A percentile compares a stretch with the other conserved stretches of the same genome.
phyloP scores from a whole-genome alignment of 352 stramenopile genomes.

The Pilasporangium apinafurcum region DNA sequence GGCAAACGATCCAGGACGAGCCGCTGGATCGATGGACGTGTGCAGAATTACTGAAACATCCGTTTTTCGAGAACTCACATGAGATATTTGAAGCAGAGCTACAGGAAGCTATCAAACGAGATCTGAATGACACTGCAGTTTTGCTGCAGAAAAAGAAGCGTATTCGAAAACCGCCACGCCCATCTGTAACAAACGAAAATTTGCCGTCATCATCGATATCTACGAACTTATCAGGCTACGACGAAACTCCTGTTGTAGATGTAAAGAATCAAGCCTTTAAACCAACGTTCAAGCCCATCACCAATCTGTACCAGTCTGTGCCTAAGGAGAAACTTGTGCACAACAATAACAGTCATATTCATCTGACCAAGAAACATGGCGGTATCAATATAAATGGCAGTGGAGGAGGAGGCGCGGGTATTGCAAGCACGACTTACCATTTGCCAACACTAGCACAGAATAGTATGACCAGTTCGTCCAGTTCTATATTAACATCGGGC shows the following conservation, averaged over 20 bases:
- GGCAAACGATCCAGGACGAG: constrained; percentile 71
- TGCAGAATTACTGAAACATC: constrained; percentile 62
- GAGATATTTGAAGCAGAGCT: constrained; percentile 61
- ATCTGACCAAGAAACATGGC: too few species aligned
- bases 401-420: not conserved
- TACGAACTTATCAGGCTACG: constrained; percentile 8
- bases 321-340: not conserved
- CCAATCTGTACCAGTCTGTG: not conserved
- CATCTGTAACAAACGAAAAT: not conserved
- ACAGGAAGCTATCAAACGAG: constrained; percentile 56
- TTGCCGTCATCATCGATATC: constrained; percentile 2
- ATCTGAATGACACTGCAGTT: constrained; percentile 54
- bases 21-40: constrained; percentile 79
- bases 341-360: not conserved
- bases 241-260: constrained; percentile 4
- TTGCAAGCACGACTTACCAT: constrained; percentile 4
- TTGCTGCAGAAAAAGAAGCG: constrained; percentile 55
- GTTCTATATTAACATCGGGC: too few species aligned
- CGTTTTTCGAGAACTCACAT: constrained; percentile 55
- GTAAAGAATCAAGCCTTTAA: constrained; percentile 7
- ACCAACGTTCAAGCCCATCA: constrained; percentile 19
- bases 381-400: not conserved
- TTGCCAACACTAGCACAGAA: constrained; percentile 6
- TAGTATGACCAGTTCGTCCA: not conserved
- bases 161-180: constrained; percentile 27